Evolutionary conservation across 441 rosid species (phyloP).

Genomic region (Biscutella auriculata): DNA sequence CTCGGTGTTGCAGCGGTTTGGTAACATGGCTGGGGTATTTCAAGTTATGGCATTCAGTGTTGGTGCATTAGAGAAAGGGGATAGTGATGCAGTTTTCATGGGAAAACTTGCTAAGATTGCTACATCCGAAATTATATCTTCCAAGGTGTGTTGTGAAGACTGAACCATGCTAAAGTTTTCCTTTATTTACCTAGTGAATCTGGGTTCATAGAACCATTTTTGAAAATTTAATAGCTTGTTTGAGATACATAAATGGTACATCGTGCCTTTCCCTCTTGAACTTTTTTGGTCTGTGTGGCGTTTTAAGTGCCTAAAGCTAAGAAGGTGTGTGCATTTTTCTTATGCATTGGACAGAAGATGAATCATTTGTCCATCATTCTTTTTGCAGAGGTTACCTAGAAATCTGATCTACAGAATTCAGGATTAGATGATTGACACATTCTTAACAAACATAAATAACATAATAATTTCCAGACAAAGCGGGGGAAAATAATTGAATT

Average conservation of each 20-base stretch:
- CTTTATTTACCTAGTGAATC: neutral
- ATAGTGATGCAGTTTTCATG: conserved; percentile 62
- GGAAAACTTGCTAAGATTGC: conserved; percentile 90
- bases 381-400: neutral
- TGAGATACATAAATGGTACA: neutral
- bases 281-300: neutral
- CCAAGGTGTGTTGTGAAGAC: conserved; percentile 46
- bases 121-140: conserved; percentile 82
- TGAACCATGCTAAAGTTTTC: neutral
- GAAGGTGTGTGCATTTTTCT: conserved; percentile 7
- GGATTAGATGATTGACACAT: conserved; percentile 2
- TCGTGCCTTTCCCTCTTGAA: neutral
- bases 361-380: neutral
- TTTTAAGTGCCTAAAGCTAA: neutral
- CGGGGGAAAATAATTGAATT: neutral
- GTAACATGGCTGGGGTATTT: conserved; percentile 91
- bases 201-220: neutral
- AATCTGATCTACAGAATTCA: neutral
- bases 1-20: conserved; percentile 49
- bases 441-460: neutral
- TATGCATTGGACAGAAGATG: neutral
- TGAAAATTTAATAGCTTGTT: neutral
- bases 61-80: conserved; percentile 43
- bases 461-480: neutral
- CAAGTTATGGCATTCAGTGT: conserved; percentile 89